Conservation (phyloP, 164 flowering plant species). For the Cinnamomum micranthum region DNA sequence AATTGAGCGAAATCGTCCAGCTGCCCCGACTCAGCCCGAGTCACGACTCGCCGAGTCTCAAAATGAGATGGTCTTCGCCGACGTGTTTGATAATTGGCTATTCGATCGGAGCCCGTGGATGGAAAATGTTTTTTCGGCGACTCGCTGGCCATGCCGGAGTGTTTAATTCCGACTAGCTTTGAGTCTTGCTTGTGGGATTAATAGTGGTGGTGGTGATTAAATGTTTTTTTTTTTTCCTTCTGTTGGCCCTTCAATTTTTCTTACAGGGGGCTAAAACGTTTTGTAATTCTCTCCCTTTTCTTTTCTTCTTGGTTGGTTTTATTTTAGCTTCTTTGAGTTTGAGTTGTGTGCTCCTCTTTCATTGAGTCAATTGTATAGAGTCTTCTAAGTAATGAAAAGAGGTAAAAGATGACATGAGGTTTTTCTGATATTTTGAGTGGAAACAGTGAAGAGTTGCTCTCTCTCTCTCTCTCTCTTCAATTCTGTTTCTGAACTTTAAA, state of each 20-base stretch:
- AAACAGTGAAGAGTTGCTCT: neutral
- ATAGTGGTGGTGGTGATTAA: neutral
- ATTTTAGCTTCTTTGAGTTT: neutral
- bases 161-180: constrained; percentile 17
- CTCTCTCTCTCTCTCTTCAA: neutral
- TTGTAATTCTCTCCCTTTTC: neutral
- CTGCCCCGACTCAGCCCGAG: constrained; percentile 39
- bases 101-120: constrained; percentile 35
- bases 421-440: neutral
- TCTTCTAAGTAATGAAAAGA: neutral
- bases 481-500: neutral
- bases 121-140: constrained; percentile 19
- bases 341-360: constrained; percentile 1
- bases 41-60: constrained; percentile 24
- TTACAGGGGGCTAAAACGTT: neutral
- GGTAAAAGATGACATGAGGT: neutral
- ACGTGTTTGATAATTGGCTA: constrained; percentile 31
- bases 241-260: constrained; percentile 4
- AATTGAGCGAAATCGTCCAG: constrained; percentile 64
- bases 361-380: constrained; percentile 3
- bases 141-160: constrained; percentile 18
- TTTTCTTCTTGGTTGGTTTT: neutral
- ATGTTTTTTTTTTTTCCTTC: too few species aligned
- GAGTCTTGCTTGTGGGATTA: constrained; percentile 37
- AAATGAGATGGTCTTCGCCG: constrained; percentile 30